Conservation (phyloP, 2,329 filamentous ascomycete genomes). For the Westerdykella sp. region DNA sequence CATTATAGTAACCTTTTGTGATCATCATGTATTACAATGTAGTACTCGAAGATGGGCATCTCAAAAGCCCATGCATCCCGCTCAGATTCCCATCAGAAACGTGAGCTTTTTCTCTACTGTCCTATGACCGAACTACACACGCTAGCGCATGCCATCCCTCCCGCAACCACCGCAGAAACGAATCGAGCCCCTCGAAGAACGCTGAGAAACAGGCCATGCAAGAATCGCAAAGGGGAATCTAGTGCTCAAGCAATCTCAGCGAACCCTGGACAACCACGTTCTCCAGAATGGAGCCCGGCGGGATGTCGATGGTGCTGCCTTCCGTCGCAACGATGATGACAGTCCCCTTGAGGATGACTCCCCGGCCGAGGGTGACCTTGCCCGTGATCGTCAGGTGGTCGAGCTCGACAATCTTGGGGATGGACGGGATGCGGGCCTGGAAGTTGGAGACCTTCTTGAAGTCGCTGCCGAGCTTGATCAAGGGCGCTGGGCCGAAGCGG, state of each 20-base stretch:
- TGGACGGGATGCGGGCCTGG: conserved; percentile 78
- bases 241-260: conserved; percentile 67
- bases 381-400: conserved; percentile 97
- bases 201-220: neutral
- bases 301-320: conserved; percentile 95
- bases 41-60: conserved; percentile 11
- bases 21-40: conserved; percentile 7
- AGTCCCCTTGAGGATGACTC: conserved; percentile 93
- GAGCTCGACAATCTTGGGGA: conserved; percentile 84
- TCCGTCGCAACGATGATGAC: conserved; percentile 99
- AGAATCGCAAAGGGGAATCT: conserved; percentile 22
- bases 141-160: too few relatives aligned
- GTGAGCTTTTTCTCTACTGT: too few relatives aligned
- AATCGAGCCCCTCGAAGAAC: too few relatives aligned
- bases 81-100: too few relatives aligned
- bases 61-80: conserved; percentile 9
- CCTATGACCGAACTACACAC: too few relatives aligned
- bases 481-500: conserved; percentile 90
- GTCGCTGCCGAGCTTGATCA: conserved; percentile 98
- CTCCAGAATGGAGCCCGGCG: conserved; percentile 92
- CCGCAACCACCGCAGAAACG: too few relatives aligned
- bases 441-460: conserved; percentile 99
- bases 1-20: too few relatives aligned
- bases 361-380: conserved; percentile 91
- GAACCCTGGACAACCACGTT: conserved; percentile 99